Conservation (phyloP, 768 basidiomycete species). For the Plicaturopsis crispa region DNA sequence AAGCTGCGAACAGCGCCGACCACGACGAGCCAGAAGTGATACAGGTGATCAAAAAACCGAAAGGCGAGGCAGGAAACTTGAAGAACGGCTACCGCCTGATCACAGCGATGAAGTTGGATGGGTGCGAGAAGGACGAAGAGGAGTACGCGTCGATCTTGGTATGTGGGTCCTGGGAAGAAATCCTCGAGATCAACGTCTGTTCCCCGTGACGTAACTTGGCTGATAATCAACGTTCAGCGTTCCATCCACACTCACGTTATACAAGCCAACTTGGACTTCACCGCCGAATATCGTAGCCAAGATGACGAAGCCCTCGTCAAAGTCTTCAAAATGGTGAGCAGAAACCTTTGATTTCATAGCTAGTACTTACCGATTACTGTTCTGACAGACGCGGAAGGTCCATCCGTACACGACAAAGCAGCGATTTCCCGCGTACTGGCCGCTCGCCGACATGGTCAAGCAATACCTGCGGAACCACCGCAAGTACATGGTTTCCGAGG, state of each 20-base stretch:
- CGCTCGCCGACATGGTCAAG: conserved; percentile 4
- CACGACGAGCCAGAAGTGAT: too few species aligned
- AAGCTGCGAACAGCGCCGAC: too few species aligned
- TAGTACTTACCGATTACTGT: background rate
- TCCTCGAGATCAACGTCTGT: too few species aligned
- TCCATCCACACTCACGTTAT: too few species aligned
- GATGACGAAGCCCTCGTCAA: conserved; percentile 1
- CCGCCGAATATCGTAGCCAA: too few species aligned
- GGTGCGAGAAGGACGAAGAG: too few species aligned
- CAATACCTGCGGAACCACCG: conserved; percentile 4
- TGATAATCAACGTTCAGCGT: too few species aligned
- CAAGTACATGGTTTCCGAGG: background rate
- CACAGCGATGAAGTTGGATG: background rate
- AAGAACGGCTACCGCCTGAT: background rate
- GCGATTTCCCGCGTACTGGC: conserved; percentile 7
- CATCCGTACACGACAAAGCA: conserved; percentile 2
- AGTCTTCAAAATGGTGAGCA: conserved; percentile 6
- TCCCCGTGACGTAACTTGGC: too few species aligned
- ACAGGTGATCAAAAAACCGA: background rate
- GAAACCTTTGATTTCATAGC: background rate
- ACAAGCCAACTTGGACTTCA: too few species aligned
- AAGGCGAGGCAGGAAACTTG: background rate
- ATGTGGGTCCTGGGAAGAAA: too few species aligned
- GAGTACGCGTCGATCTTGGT: too few species aligned
- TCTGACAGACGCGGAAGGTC: conserved; percentile 1